Evolutionary conservation across 2,329 filamentous ascomycete genomes (phyloP), one percentile per base, ranked within the genome.

Genomic region (Arthrobotrys entomopaga): DNA sequence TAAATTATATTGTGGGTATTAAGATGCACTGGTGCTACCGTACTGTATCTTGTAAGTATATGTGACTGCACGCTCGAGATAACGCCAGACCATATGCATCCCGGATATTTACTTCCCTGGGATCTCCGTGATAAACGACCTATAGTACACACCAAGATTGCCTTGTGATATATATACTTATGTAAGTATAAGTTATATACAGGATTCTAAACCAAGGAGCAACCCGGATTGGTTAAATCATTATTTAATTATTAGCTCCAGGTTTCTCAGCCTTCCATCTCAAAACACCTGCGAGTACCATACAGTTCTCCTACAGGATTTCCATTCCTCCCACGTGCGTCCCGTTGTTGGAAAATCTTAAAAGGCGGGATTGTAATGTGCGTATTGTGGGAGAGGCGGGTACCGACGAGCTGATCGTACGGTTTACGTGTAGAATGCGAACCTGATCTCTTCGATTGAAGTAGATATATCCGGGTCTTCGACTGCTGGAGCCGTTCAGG

Each of bases 241-340:
- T 38, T 26, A 57, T 20, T 40, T 52, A 19, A n/a, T n/a, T n/a
- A n/a, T n/a, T 20, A 26, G 7, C 38, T 29, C 54, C 66, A 19
- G 66, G 66, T 53, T 58, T 64, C n/a, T 19, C 6, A 19, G 66
- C 52, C 4, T 58, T 59, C n/a, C 22, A 11, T 22, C 46, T 52
- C n/a, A n/a, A 29, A 71, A 71, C 4, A 50, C 38, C 20, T 53
- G 15, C 1, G 8, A 4, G n/a, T n/a, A n/a, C n/a, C n/a, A 48
- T 71, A 71, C 53, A 71, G 48, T 16, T 59, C 58, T 53, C 66
- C 50, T 1, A 16, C 52, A 8, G 3, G 26, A n/a, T 11, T 1
- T 16, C 66, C 66, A 71, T 7, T 71, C 59, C 34, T 52, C 53
- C 66, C 66, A 71, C 22, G n/a, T 15, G 3, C 66, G n/a, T 15